Evolutionary conservation across 208 protist genomes (phyloP), one percentile per base, ranked within the genome.

Genomic region (Novymonas esmeraldas): DNA sequence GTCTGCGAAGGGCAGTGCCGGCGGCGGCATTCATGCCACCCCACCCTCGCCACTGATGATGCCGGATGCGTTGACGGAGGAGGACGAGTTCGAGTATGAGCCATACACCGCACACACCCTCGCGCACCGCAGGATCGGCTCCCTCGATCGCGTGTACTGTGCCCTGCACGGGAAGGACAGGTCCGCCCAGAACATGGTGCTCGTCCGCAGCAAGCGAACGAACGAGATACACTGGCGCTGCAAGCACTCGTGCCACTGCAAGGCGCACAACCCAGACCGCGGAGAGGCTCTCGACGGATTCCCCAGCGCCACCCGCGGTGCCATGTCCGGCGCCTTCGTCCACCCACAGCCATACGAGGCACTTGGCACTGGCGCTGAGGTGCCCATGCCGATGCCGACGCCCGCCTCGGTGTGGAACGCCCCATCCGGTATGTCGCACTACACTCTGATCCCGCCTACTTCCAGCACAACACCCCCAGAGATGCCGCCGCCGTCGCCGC

Each of bases 131-230:
- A 54, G 56, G 0, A 59, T 79, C 24, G 63, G 74, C 34, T 79
- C 74, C 1, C 67, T 79, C 2, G 74, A 74, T 59, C 61, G 69
- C 16, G 74, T 79, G 48, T 29, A n/a, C 20, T 79, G 74, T 46
- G 42, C 31, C 10, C 14, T 73, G 65, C 74, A 79, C 59, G 52
- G 59, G 6, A 79, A 74, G 67, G 66, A 79, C 41, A 55, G 74
- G 4, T 70, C 65, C 10, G 74, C 74, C 20, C 74, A 79, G 58
- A 79, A 79, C 69, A 79, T 79, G 74, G 51, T 79, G 31, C 55
- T 73, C 41, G 34, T 79, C 31, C 61, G 57, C 22, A 58, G 46
- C 63, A 70, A 71, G 48, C 18, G 4, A 1, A 75, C 74, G 14
- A 59, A 54, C 58, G 74, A 69, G 29, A 38, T 73, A 0, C 39